These are phyloP conservation scores for Podospora anserina DNA, from an alignment of 495 filamentous ascomycete species.

Conservation along the genomic window DNA sequence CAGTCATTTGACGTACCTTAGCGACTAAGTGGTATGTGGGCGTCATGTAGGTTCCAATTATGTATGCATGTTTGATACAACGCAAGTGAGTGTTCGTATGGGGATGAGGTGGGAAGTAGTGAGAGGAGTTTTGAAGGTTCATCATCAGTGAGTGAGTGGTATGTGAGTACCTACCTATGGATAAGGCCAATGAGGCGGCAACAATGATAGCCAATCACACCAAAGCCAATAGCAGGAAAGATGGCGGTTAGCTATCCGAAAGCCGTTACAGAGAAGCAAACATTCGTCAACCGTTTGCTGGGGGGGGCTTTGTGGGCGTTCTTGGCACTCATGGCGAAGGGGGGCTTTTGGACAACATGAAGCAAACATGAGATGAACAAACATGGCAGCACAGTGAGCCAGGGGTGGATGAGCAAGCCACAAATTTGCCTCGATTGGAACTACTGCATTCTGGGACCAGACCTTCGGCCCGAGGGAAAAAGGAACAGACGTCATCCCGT, in stretches of 20 bases:
- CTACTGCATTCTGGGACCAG: not conserved
- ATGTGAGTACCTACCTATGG: no score
- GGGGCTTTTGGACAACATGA: not conserved
- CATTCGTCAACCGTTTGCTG: not conserved
- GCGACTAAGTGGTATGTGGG: not conserved
- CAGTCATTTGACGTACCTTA: not conserved
- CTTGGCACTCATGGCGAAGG: not conserved
- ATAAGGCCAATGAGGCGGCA: no score
- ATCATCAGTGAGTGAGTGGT: not conserved
- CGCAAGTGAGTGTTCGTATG: not conserved
- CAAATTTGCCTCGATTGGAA: not conserved
- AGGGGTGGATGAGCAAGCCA: not conserved
- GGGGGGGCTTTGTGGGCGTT: not conserved
- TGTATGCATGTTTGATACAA: not conserved
- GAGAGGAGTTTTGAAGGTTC: not conserved
- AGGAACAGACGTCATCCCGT: not conserved
- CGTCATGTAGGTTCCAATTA: not conserved
- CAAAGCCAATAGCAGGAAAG: not conserved
- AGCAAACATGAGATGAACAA: not conserved
- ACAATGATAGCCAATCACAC: no score
- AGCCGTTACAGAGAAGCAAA: not conserved
- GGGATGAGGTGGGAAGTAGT: not conserved
- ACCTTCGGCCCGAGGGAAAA: not conserved
- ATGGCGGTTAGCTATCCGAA: not conserved
- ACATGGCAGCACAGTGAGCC: not conserved